A percentile compares a stretch with the other conserved stretches of the same genome.
phyloP scores from a whole-genome alignment of 331 rosid genomes.

The Quercus phellos region DNA sequence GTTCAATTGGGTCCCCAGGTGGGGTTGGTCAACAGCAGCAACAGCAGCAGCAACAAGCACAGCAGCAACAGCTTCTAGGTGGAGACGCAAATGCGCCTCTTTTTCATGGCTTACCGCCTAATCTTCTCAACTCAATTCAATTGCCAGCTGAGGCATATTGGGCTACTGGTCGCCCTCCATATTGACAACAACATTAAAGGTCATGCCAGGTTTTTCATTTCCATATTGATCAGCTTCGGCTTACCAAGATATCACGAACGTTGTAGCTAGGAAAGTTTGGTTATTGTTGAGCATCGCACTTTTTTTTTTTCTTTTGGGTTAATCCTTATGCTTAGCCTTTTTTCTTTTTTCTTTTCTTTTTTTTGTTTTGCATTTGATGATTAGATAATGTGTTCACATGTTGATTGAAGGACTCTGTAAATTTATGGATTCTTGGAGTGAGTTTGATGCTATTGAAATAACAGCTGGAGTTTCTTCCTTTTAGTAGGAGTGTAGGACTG shows the following conservation, averaged over 20 bases:
- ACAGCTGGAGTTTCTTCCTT: background rate
- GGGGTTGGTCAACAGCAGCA: constrained; percentile 44
- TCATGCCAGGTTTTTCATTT: background rate
- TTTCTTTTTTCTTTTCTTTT: background rate
- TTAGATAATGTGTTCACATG: constrained; percentile 17
- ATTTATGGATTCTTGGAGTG: constrained; percentile 28
- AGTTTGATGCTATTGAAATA: background rate
- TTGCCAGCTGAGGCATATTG: constrained; percentile 77
- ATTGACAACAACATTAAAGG: constrained; percentile 23
- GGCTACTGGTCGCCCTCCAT: constrained; percentile 79
- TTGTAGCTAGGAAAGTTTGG: constrained; percentile 10
- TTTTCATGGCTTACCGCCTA: constrained; percentile 72
- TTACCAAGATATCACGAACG: background rate
- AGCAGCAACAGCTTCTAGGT: constrained; percentile 41
- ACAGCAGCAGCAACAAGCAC: constrained; percentile 34
- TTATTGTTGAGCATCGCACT: constrained; percentile 11
- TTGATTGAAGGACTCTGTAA: constrained; percentile 25
- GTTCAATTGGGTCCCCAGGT: constrained; percentile 58
- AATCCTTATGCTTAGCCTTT: background rate
- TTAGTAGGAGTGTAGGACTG: background rate
- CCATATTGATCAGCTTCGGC: background rate
- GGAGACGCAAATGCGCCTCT: constrained; percentile 66
- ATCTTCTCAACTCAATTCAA: constrained; percentile 82
- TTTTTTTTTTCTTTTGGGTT: background rate
- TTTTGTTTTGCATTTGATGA: constrained; percentile 11